Base-by-base conservation (phyloP, 352 stramenopile species). In the Pythium utonaiense region DNA sequence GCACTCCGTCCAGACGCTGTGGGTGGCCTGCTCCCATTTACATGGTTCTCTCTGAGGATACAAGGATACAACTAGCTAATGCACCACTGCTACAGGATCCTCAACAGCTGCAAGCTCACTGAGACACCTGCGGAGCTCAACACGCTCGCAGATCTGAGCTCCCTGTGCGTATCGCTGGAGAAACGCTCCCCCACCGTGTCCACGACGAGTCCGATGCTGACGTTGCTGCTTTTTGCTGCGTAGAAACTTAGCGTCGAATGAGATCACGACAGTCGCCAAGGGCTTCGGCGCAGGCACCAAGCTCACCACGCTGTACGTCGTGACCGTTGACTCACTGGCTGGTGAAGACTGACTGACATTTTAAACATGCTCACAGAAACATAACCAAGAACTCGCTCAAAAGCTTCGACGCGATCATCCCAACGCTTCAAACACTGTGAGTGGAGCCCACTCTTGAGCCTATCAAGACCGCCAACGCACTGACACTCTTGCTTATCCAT, bases 231-330 rank as follows among this genome's bases (percentile, higher is more conserved):
- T 27, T 17, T 47, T 9, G 19, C n/a, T 27, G n/a, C 22, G 40
- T 51, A 89, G 79, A 31, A 84, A 81, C 60, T 24, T 89, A 44
- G 73, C 75, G 21, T 59, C 60, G 33, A 89, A 89, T 53, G 34
- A 62, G 45, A 56, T 89, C 53, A 60, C 60, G 28, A 51, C 36
- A 3, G 60, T 80, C n/a, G 67, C 68, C 53, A 68, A 60, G 19
- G 52, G 28, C 6, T 71, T 86, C 54, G 57, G 54, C 3, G 62
- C 77, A 5, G 66, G 69, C 12, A 42, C 44, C 21, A 58, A 60
- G 10, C 66, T 86, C 22, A 76, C 61, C 3, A 62, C 57, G 7
- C 48, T 89, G 78, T 88, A 71, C 27, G 78, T 77, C 8, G 6
- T 13, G 51, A n/a, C 22, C n/a, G 3, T 62, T 1, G 40, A 28